A percentile compares a stretch with the other conserved stretches of the same genome.
These are phyloP conservation scores for Lanmaoa pseudosensibilis DNA, from an alignment of 768 basidiomycete genomes.

Conservation along the genomic window DNA sequence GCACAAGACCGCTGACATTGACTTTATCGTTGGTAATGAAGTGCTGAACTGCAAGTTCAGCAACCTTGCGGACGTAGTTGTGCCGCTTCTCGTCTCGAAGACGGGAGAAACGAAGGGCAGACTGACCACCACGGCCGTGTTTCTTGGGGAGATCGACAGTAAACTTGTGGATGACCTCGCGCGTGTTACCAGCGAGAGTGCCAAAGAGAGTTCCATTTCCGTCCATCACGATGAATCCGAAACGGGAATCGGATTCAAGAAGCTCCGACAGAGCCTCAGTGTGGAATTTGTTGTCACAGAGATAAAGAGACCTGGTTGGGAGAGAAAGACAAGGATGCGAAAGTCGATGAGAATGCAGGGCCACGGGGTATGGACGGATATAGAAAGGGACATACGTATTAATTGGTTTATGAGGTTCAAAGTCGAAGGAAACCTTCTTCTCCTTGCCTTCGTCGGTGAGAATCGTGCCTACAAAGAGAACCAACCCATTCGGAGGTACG, in stretches of 20 bases:
- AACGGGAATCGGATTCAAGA: slow-evolving; percentile 94
- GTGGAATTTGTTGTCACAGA: slow-evolving; percentile 99
- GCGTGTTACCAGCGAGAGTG: slow-evolving; percentile 93
- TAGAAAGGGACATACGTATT: slow-evolving; percentile 71
- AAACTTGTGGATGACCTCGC: slow-evolving; percentile 97
- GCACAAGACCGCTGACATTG: slow-evolving; percentile 93
- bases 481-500: slow-evolving; percentile 94
- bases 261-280: slow-evolving; percentile 96
- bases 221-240: slow-evolving; percentile 99
- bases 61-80: slow-evolving; percentile 99
- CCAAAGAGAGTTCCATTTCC: slow-evolving; percentile 98
- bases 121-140: slow-evolving; percentile 99
- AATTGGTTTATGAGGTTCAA: slow-evolving; percentile 98
- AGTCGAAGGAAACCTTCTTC: slow-evolving; percentile 98
- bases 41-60: slow-evolving; percentile 95
- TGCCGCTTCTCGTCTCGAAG: slow-evolving; percentile 98
- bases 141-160: slow-evolving; percentile 99
- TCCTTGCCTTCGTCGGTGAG: slow-evolving; percentile 99
- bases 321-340: slow-evolving; percentile 1
- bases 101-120: slow-evolving; percentile 98
- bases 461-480: slow-evolving; percentile 97
- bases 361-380: neutral
- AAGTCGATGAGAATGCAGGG: neutral
- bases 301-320: slow-evolving; percentile 79
- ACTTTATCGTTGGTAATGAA: slow-evolving; percentile 98